Conservation (phyloP, 1,284 basidiomycete genomes). For the Rhodotorula sp. region DNA sequence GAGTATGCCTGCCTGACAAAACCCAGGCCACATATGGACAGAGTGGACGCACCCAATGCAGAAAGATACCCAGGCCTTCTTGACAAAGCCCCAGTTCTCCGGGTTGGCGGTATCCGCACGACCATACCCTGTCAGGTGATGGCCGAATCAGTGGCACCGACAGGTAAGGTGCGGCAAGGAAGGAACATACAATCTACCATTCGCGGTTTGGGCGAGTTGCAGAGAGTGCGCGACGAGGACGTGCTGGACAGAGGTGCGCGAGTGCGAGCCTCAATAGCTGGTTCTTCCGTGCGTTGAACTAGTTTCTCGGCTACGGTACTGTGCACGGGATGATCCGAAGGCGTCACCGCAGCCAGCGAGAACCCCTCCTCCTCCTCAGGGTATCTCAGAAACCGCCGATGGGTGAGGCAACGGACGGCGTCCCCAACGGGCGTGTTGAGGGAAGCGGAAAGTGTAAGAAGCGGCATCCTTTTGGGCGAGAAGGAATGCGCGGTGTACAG, state of each 20-base stretch:
- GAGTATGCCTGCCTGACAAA: slow-evolving; percentile 41
- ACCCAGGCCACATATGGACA: no score
- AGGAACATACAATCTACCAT: background rate
- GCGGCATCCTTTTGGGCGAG: background rate
- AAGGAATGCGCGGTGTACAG: no score
- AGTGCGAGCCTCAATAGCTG: no score
- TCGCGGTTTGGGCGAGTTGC: background rate
- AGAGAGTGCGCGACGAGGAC: no score
- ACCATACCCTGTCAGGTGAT: slow-evolving; percentile 36
- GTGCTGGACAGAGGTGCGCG: background rate
- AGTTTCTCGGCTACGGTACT: no score
- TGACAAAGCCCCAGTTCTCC: slow-evolving; percentile 46
- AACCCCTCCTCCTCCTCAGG: background rate
- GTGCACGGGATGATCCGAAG: no score
- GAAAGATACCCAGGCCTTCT: slow-evolving; percentile 31
- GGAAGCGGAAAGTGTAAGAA: background rate
- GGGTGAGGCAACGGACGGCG: background rate
- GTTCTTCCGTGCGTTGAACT: no score
- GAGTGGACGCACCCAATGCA: background rate
- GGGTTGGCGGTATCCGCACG: slow-evolving; percentile 49
- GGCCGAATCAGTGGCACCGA: no score
- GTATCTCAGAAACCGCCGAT: background rate
- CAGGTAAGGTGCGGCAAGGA: background rate
- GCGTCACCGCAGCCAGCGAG: no score
- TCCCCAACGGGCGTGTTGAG: background rate